Percentiles rank a stretch among this genome's conserved stretches.
Evolutionary conservation across 306 rosid species (phyloP).

Genomic region (Luffa acutangula): DNA sequence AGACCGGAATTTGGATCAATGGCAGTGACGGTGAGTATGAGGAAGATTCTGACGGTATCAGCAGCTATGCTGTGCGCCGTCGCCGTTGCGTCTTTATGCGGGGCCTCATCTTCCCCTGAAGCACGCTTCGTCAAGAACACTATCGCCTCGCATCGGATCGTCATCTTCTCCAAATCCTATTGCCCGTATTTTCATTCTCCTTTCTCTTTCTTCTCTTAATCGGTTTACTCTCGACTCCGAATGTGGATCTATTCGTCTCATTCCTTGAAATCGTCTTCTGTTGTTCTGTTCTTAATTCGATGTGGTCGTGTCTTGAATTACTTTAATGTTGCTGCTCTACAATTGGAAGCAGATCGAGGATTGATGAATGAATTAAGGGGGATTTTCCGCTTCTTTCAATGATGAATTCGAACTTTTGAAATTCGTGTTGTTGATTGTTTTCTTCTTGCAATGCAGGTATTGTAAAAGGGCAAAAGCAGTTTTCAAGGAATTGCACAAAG

Average conservation of each 20-base stretch:
- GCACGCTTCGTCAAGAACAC: conserved; percentile 55
- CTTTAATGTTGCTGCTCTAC: not conserved
- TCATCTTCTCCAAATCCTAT: conserved; percentile 87
- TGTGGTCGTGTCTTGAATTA: not conserved
- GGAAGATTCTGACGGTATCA: not conserved
- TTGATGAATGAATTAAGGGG: not conserved
- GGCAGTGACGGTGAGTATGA: not conserved
- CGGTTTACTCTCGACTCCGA: not conserved
- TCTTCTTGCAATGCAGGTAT: conserved; percentile 35
- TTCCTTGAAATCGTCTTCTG: not conserved
- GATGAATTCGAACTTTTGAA: not conserved
- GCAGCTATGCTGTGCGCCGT: not conserved
- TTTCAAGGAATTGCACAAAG: conserved; percentile 68
- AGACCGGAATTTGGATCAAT: not conserved
- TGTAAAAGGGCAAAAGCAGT: conserved; percentile 77
- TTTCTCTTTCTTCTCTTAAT: not conserved
- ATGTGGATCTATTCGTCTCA: not conserved
- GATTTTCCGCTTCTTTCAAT: not conserved
- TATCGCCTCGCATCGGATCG: conserved; percentile 59
- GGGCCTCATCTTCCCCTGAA: conserved; percentile 24
- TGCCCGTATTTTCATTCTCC: conserved; percentile 53
- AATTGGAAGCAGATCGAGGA: not conserved
- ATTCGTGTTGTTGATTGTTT: not conserved
- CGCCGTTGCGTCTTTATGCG: conserved; percentile 21
- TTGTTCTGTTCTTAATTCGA: not conserved